Evolutionary conservation across 2,329 filamentous ascomycete species (phyloP).

Genomic region (Colletotrichum magnum): DNA sequence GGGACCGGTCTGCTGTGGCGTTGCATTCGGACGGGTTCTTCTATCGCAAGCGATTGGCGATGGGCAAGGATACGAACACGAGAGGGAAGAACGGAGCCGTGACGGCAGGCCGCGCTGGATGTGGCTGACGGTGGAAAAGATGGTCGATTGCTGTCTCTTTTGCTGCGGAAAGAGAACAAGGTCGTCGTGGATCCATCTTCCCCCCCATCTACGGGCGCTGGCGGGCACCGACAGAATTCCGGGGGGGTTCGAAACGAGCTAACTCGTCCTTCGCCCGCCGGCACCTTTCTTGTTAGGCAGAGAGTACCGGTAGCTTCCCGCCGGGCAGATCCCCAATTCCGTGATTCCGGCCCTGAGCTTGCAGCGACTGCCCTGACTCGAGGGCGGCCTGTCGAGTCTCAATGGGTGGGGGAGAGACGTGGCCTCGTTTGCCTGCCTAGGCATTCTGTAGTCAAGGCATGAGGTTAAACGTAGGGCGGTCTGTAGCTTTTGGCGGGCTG

Average conservation of each 20-base stretch:
- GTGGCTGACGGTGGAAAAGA: constrained; percentile 8
- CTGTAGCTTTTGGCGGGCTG: background rate
- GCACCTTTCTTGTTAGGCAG: background rate
- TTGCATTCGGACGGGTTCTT: constrained; percentile 26
- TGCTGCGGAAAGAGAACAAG: background rate
- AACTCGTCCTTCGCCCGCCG: background rate
- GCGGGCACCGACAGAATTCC: constrained; percentile 33
- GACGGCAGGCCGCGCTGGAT: background rate
- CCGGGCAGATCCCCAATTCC: background rate
- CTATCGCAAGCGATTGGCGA: constrained; percentile 22
- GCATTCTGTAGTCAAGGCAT: background rate
- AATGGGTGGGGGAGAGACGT: constrained; percentile 26
- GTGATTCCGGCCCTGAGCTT: background rate
- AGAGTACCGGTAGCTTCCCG: too few species aligned
- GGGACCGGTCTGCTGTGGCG: constrained; percentile 16
- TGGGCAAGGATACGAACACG: constrained; percentile 37
- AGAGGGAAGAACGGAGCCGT: constrained; percentile 12
- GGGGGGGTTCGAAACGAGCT: constrained; percentile 36
- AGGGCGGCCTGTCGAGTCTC: constrained; percentile 12
- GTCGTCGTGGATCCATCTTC: background rate
- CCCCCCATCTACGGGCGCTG: background rate
- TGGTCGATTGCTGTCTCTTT: background rate
- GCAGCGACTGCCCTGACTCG: constrained; percentile 28
- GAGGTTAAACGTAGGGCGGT: background rate
- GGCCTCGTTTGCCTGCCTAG: background rate